Percentiles rank a stretch among this genome's conserved stretches.
Conservation (phyloP, 805 yeast species). For the Saccharomycopsis malanga region DNA sequence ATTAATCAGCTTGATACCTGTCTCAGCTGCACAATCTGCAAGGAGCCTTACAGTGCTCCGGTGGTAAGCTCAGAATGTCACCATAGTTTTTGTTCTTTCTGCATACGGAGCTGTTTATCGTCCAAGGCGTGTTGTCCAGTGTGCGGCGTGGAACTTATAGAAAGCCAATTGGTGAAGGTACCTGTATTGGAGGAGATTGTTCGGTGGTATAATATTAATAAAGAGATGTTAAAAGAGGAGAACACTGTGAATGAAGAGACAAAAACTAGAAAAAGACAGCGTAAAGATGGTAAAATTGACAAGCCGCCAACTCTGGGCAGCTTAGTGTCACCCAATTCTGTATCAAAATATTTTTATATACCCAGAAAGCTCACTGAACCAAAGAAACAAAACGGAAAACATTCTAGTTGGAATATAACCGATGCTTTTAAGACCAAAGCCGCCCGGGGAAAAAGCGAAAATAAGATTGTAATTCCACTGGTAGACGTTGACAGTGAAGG, state of each 20-base stretch:
- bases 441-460: too few species aligned
- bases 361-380: constrained; percentile 1
- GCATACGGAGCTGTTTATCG: constrained; percentile 12
- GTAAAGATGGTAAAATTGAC: too few species aligned
- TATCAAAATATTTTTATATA: not conserved
- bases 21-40: constrained; percentile 14
- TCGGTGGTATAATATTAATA: constrained; percentile 11
- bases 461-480: too few species aligned
- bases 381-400: too few species aligned
- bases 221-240: too few species aligned
- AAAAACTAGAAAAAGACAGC: too few species aligned
- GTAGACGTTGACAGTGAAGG: too few species aligned
- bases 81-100: constrained; percentile 18
- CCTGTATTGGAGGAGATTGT: constrained; percentile 14
- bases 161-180: constrained; percentile 11
- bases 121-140: constrained; percentile 6
- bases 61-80: constrained; percentile 9
- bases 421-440: too few species aligned
- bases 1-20: constrained; percentile 3
- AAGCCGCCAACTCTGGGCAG: too few species aligned
- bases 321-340: not conserved
- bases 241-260: too few species aligned
- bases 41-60: constrained; percentile 11
- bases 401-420: too few species aligned
- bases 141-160: constrained; percentile 14